These are phyloP conservation scores for Ogataea trehalophila DNA, from an alignment of 805 yeast genomes.

Conservation along the genomic window DNA sequence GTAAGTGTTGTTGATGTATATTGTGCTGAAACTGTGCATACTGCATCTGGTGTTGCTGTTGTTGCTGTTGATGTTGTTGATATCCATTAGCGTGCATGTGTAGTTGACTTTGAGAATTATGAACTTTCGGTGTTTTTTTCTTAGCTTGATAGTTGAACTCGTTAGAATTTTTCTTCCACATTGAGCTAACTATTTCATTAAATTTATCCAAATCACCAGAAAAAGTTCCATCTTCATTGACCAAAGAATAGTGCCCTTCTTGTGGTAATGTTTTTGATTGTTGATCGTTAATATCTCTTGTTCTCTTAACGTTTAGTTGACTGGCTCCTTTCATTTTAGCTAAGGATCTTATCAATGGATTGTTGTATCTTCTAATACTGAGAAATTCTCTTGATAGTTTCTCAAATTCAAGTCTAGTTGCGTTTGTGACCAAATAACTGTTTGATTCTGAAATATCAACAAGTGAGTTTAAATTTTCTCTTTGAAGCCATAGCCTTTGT, in stretches of 20 bases:
- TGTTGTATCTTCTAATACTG: slow-evolving; percentile 60
- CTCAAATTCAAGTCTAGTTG: slow-evolving; percentile 71
- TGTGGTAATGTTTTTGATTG: no score
- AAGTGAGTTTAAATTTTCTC: slow-evolving; percentile 56
- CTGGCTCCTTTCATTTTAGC: slow-evolving; percentile 37
- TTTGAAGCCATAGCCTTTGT: slow-evolving; percentile 77
- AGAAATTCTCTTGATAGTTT: slow-evolving; percentile 69
- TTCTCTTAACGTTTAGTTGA: slow-evolving; percentile 7
- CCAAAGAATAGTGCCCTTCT: neutral
- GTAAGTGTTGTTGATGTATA: neutral
- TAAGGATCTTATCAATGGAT: slow-evolving; percentile 65
- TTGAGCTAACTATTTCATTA: slow-evolving; percentile 7
- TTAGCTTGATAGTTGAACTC: slow-evolving; percentile 8
- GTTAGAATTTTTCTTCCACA: slow-evolving; percentile 17
- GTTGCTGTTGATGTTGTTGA: slow-evolving; percentile 4
- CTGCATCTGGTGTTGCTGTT: neutral
- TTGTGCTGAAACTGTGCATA: neutral
- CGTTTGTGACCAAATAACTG: slow-evolving; percentile 28
- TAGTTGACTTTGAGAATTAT: neutral
- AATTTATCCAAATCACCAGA: slow-evolving; percentile 9
- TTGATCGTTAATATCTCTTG: slow-evolving; percentile 2
- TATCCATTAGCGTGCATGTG: neutral
- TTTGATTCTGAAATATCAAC: slow-evolving; percentile 44
- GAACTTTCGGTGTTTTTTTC: neutral
- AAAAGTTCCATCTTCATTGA: neutral